These are phyloP conservation scores for Laguncularia racemosa DNA, from an alignment of 345 rosid genomes.

Conservation along the genomic window DNA sequence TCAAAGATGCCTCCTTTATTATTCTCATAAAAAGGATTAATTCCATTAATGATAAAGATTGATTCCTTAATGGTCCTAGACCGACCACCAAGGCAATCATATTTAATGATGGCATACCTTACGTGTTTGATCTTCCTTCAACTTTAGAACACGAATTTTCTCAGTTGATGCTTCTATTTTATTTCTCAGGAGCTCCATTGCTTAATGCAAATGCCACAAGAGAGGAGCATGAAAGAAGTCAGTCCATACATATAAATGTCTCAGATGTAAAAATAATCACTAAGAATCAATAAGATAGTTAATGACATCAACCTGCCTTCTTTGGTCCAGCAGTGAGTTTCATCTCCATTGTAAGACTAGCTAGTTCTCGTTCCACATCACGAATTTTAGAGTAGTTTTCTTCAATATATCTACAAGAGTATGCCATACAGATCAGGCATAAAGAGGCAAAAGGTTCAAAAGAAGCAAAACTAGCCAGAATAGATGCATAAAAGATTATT, in stretches of 20 bases:
- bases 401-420: constrained; percentile 56
- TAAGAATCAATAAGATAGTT: background rate
- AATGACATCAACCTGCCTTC: constrained; percentile 55
- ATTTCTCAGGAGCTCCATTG: constrained; percentile 84
- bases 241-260: constrained; percentile 15
- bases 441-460: no score
- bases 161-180: constrained; percentile 74
- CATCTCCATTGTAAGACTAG: constrained; percentile 75
- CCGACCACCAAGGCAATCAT: no score
- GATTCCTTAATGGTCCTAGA: no score
- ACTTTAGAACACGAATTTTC: constrained; percentile 58
- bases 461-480: no score
- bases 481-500: no score
- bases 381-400: constrained; percentile 81
- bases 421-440: background rate
- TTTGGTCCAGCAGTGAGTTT: constrained; percentile 98
- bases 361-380: constrained; percentile 78
- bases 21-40: no score
- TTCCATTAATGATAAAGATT: no score
- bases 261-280: background rate
- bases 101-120: constrained; percentile 37
- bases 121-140: constrained; percentile 69
- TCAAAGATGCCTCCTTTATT: no score
- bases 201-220: constrained; percentile 26
- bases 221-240: constrained; percentile 8